Base-by-base conservation (phyloP, 352 stramenopile species). In the Pelagophyceae sp. region DNA sequence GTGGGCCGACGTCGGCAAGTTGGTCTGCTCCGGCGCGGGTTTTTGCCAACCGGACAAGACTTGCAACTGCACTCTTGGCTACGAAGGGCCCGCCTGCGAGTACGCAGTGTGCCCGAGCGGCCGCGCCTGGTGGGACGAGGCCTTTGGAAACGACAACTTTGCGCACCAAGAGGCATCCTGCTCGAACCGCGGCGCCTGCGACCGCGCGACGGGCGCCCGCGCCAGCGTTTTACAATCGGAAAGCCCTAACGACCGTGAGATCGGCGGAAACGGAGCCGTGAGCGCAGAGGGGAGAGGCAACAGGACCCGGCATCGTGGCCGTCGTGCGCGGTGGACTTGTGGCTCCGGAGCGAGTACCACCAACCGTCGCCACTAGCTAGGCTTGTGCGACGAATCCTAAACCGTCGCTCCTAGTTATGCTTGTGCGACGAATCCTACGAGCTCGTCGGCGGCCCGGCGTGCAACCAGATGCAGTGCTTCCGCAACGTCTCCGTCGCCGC, bases 131-230 rank as follows among this genome's bases (percentile, higher is more conserved):
- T 80, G 75, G 69, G 76, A 78, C 65, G 65, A 76, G 33, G 76
- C 76, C 76, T 37, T 38, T 29, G 58, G 58, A 6, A 27, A 63
- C 3, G 45, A 38, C 65, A 38, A 17, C 19, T 15, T 25, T 27
- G 76, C 76, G 15, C 76, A 80, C 76, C 38, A 40, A 27, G 54
- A 45, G 3, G 76, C 70, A 80, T 86, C 94, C 65, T 95, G 90
- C 77, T 89, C 84, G 51, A 91, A 92, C 83, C 88, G 88, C 51
- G 90, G 90, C 3, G 82, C 90, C 58, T 95, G 90, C 75, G 88
- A 93, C 77, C 88, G 89, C 60, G 58, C 72, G 0, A 84, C 85
- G 25, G 90, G 90, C 0, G 38, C 85, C 5, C n/a, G n/a, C n/a
- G n/a, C n/a, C n/a, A n/a, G n/a, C n/a, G n/a, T n/a, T n/a, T n/a